A percentile compares a stretch with the other conserved stretches of the same genome.
Conservation (phyloP, 2,329 filamentous ascomycete species). For the Fusarium abutilonis region DNA sequence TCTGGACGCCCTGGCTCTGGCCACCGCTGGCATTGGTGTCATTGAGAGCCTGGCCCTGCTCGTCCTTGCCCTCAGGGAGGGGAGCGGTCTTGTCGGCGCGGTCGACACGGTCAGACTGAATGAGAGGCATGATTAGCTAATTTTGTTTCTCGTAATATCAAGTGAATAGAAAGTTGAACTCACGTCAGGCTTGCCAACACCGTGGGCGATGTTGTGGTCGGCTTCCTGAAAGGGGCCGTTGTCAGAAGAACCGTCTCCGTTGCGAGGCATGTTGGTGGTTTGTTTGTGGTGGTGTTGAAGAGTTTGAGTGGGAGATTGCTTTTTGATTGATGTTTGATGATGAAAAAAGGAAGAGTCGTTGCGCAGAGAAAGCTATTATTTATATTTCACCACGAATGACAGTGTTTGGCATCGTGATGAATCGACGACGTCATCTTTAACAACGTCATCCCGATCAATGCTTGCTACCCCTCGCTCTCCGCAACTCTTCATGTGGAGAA, state of each 20-base stretch:
- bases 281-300: slow-evolving; percentile 5
- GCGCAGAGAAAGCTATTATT: slow-evolving; percentile 18
- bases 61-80: slow-evolving; percentile 55
- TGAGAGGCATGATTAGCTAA: neutral
- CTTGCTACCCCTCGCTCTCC: slow-evolving; percentile 10
- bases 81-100: slow-evolving; percentile 62
- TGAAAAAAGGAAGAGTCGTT: neutral
- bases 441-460: slow-evolving; percentile 35
- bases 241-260: slow-evolving; percentile 59
- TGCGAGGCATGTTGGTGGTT: slow-evolving; percentile 58
- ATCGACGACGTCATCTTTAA: slow-evolving; percentile 35
- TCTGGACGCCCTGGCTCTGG: slow-evolving; percentile 54
- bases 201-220: slow-evolving; percentile 57
- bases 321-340: slow-evolving; percentile 8
- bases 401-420: slow-evolving; percentile 32
- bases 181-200: slow-evolving; percentile 54
- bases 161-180: slow-evolving; percentile 13
- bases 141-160: neutral
- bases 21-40: slow-evolving; percentile 57
- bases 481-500: slow-evolving; percentile 25
- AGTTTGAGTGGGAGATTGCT: slow-evolving; percentile 4
- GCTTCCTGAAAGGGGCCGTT: slow-evolving; percentile 57
- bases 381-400: slow-evolving; percentile 21
- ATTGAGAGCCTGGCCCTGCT: slow-evolving; percentile 56
- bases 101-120: slow-evolving; percentile 51